Evolutionary conservation across 2,329 filamentous ascomycete genomes (phyloP).

Genomic region (Zymoseptoria brevis): DNA sequence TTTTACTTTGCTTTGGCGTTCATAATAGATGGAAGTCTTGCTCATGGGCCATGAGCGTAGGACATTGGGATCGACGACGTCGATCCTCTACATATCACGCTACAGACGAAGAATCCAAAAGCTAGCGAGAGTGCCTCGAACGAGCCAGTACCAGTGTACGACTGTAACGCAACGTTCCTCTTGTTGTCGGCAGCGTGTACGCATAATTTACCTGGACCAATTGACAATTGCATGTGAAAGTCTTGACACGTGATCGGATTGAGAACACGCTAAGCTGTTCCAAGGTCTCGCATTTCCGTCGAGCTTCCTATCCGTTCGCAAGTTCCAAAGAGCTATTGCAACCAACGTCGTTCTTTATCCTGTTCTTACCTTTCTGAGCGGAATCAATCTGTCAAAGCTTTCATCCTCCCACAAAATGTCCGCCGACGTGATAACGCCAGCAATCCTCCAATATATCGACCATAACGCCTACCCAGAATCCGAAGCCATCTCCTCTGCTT

Average conservation of each 20-base stretch:
- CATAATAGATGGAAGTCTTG: conserved; percentile 10
- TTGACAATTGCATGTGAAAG: not conserved
- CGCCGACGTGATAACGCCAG: conserved; percentile 42
- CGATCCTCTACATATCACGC: not conserved
- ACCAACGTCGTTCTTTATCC: not conserved
- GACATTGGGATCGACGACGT: not conserved
- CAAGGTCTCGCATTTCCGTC: not conserved
- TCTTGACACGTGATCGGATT: not conserved
- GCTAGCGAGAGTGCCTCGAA: not conserved
- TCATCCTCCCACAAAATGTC: conserved; percentile 9
- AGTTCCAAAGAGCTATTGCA: not conserved
- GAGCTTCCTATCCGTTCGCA: not conserved
- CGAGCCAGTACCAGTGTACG: too few species aligned
- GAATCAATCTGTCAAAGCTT: not conserved
- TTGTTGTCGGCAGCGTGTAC: too few species aligned
- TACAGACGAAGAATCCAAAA: not conserved
- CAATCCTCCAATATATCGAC: conserved; percentile 57
- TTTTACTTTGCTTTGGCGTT: conserved; percentile 16
- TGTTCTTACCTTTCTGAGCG: not conserved
- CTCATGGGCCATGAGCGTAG: not conserved
- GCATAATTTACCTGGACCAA: not conserved
- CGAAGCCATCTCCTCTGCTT: conserved; percentile 47
- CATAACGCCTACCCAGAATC: conserved; percentile 50
- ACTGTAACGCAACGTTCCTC: too few species aligned
- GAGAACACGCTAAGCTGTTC: not conserved